Evolutionary conservation across 352 stramenopile species (phyloP).

Genomic region (Plasmopara muralis): DNA sequence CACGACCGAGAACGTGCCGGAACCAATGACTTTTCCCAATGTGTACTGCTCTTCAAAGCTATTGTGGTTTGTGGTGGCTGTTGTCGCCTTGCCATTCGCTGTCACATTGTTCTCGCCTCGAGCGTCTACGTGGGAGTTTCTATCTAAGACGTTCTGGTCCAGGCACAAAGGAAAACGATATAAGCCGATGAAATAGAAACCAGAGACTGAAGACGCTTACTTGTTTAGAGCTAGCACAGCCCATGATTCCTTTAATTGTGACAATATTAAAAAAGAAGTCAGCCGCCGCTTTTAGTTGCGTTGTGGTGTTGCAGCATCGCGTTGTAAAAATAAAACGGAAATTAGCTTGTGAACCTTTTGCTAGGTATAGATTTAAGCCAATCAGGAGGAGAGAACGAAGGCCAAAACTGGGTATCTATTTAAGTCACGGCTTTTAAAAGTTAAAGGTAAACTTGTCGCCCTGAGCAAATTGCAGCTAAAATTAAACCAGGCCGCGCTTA

Average conservation of each 20-base stretch:
- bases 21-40: constrained; percentile 84
- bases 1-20: constrained; percentile 87
- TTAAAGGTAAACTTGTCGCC: constrained; percentile 78
- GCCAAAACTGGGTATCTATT: constrained; percentile 13
- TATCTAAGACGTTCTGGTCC: constrained; percentile 41
- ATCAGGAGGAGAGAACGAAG: constrained; percentile 2
- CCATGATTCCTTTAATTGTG: constrained; percentile 34
- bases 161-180: constrained; percentile 4
- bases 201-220: constrained; percentile 22
- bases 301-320: constrained; percentile 21
- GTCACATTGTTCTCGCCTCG: constrained; percentile 29
- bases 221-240: constrained; percentile 69
- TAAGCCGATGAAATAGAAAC: not conserved
- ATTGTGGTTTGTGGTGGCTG: constrained; percentile 39
- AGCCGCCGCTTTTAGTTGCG: constrained; percentile 24
- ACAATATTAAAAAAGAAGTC: constrained; percentile 10
- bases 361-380: constrained; percentile 26
- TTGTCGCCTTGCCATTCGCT: constrained; percentile 16
- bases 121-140: constrained; percentile 28
- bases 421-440: constrained; percentile 22
- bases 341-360: not conserved
- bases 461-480: constrained; percentile 17
- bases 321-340: constrained; percentile 19
- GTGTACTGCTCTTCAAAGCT: constrained; percentile 82
- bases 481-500: constrained; percentile 10